Evolutionary conservation across 2,329 filamentous ascomycete genomes (phyloP).

Genomic region (Penicillium sp.): DNA sequence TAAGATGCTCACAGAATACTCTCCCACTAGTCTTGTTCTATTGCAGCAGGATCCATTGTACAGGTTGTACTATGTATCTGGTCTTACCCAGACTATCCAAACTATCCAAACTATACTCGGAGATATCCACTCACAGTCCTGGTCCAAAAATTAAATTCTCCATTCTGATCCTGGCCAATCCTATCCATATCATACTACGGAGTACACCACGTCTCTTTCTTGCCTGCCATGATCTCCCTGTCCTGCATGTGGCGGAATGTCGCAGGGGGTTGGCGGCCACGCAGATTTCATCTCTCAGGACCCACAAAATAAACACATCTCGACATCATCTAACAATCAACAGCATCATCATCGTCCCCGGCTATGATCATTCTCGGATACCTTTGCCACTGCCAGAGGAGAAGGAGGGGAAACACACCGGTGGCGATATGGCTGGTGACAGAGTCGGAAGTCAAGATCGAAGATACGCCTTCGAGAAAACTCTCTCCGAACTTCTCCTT

Average conservation of each 20-base stretch:
- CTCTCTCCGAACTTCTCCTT: not conserved
- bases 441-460: not conserved
- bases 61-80: too few relatives aligned
- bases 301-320: slow-evolving; percentile 27
- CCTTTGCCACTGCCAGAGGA: not conserved
- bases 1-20: not conserved
- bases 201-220: too few relatives aligned
- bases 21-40: slow-evolving; percentile 11
- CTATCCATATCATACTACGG: too few relatives aligned
- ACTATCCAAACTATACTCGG: not conserved
- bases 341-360: not conserved
- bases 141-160: slow-evolving; percentile 1
- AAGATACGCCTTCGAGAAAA: not conserved
- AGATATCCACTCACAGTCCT: not conserved
- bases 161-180: slow-evolving; percentile 2
- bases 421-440: not conserved
- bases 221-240: not conserved
- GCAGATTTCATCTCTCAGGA: slow-evolving; percentile 6
- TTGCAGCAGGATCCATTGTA: not conserved
- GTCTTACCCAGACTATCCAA: not conserved
- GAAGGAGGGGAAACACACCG: not conserved
- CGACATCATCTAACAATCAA: slow-evolving; percentile 21
- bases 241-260: slow-evolving; percentile 24
- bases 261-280: slow-evolving; percentile 4
- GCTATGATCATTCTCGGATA: not conserved